Evolutionary conservation across 2,329 filamentous ascomycete species (phyloP).

Genomic region (Phoma sp.): DNA sequence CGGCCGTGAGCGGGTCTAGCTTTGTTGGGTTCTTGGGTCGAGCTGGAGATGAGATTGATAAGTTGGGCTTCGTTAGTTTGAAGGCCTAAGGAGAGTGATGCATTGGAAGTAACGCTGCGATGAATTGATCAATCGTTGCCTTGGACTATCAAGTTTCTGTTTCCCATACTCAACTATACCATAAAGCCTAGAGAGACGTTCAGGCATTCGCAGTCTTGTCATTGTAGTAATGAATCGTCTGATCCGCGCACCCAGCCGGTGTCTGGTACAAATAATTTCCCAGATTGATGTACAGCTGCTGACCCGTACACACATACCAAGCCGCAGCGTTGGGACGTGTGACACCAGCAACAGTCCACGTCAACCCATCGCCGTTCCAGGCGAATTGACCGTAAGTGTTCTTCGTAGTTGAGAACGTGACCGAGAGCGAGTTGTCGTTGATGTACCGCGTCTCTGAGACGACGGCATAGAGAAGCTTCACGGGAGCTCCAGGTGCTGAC

Average conservation of each 20-base stretch:
- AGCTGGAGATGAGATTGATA: conserved; percentile 62
- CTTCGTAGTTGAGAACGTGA: conserved; percentile 59
- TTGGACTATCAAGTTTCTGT: too few species aligned
- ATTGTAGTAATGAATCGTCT: conserved; percentile 57
- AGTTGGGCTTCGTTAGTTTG: conserved; percentile 50
- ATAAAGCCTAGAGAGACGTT: neutral
- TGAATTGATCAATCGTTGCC: too few species aligned
- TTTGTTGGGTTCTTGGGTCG: conserved; percentile 61
- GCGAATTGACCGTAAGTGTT: conserved; percentile 64
- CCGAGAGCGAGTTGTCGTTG: conserved; percentile 52
- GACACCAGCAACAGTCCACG: conserved; percentile 59
- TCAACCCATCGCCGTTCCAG: conserved; percentile 65
- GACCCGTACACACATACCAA: conserved; percentile 64
- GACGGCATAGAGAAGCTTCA: conserved; percentile 46
- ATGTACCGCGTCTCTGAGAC: conserved; percentile 36
- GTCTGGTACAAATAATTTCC: conserved; percentile 66
- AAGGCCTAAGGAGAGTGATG: conserved; percentile 4
- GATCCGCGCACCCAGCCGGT: conserved; percentile 63
- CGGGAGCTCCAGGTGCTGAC: conserved; percentile 54
- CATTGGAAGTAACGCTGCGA: too few species aligned
- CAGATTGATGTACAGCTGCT: conserved; percentile 64
- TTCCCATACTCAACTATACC: too few species aligned
- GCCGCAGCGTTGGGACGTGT: conserved; percentile 62
- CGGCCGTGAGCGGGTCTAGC: conserved; percentile 57
- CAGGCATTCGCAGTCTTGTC: conserved; percentile 43